These are phyloP conservation scores for Oryza nivara DNA, from an alignment of 176 grass and related monocot genomes.

Conservation along the genomic window DNA sequence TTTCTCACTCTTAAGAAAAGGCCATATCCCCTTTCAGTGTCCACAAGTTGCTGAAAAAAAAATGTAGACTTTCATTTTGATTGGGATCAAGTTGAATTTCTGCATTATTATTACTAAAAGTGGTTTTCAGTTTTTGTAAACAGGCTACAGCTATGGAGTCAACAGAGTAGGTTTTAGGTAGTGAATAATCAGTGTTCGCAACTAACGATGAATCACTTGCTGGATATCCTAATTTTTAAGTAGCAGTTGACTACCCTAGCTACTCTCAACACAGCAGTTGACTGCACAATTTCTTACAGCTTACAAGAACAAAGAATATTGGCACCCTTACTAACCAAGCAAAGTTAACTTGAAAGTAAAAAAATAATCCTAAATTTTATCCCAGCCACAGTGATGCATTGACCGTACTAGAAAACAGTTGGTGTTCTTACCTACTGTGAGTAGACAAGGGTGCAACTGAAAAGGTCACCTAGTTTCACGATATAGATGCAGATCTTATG, in stretches of 20 bases:
- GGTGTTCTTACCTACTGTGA: neutral
- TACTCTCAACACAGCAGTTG: constrained; percentile 13
- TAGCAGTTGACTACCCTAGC: constrained; percentile 20
- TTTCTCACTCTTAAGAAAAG: neutral
- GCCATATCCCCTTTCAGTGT: constrained; percentile 20
- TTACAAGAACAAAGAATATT: constrained; percentile 13
- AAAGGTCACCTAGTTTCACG: constrained; percentile 28
- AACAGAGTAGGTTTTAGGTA: constrained; percentile 3
- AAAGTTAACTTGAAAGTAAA: neutral
- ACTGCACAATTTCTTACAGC: neutral
- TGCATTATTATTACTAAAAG: constrained; percentile 8
- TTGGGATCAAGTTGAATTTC: neutral
- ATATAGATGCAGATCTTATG: neutral
- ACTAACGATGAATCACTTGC: constrained; percentile 16
- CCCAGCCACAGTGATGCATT: neutral
- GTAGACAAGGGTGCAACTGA: neutral
- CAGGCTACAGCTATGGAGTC: neutral
- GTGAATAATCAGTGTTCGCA: neutral
- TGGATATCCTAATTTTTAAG: constrained; percentile 19
- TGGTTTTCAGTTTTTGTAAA: neutral
- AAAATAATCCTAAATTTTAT: constrained; percentile 3
- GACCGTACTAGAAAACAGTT: neutral
- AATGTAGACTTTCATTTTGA: constrained; percentile 26
- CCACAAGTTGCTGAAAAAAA: constrained; percentile 26
- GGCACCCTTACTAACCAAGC: neutral